phyloP scores from a whole-genome alignment of 2,329 filamentous ascomycete genomes.

The Aspergillus pseudotamarii region DNA sequence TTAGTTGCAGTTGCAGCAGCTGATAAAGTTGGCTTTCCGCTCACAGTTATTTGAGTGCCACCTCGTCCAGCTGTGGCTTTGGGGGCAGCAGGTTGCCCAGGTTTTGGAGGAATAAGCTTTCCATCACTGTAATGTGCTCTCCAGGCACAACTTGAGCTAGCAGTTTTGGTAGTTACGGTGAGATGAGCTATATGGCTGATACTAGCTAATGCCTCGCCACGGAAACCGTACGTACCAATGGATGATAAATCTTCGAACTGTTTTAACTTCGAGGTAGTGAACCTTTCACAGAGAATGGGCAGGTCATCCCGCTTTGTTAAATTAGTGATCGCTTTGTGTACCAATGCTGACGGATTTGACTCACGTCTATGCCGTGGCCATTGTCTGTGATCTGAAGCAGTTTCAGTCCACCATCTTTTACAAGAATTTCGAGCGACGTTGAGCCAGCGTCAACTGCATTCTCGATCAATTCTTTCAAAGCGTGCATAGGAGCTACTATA shows the following conservation, averaged over 20 bases:
- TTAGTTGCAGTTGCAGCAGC: constrained; percentile 7
- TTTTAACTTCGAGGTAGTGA: constrained; percentile 95
- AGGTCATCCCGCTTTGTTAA: constrained; percentile 77
- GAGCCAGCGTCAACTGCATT: constrained; percentile 98
- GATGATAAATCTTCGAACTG: constrained; percentile 87
- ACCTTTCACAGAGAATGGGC: constrained; percentile 88
- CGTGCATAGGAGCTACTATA: constrained; percentile 94
- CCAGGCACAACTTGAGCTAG: constrained; percentile 85
- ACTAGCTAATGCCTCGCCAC: constrained; percentile 92
- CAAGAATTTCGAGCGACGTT: constrained; percentile 83
- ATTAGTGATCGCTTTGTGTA: constrained; percentile 12
- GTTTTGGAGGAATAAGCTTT: constrained; percentile 78
- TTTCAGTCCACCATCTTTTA: constrained; percentile 94
- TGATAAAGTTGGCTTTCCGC: constrained; percentile 13
- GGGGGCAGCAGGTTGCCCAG: constrained; percentile 82
- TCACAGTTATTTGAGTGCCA: constrained; percentile 87
- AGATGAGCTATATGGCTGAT: constrained; percentile 98
- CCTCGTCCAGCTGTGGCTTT: constrained; percentile 83
- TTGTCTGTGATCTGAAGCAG: constrained; percentile 97
- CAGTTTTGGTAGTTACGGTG: constrained; percentile 90
- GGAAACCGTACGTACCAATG: constrained; percentile 96
- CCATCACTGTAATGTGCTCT: constrained; percentile 85
- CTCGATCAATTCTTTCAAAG: constrained; percentile 93
- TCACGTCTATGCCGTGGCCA: constrained; percentile 88
- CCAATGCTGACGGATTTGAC: constrained; percentile 27